Base-by-base conservation (phyloP, 495 filamentous ascomycete species). In the Endocarpon pusillum region DNA sequence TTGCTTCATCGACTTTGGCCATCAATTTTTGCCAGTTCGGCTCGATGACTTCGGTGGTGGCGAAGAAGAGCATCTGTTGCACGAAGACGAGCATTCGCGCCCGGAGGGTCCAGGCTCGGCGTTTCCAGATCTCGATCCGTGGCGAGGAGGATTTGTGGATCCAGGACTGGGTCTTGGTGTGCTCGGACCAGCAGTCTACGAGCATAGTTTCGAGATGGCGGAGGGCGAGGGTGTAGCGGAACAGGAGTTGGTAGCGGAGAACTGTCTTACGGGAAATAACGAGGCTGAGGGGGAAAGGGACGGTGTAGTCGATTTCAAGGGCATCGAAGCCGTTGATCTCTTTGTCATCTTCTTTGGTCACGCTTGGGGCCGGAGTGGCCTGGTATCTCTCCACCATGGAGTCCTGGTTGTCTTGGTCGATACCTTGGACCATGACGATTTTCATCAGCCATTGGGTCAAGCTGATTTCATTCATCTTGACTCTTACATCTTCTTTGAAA, bases 401-500 rank as follows among this genome's bases (percentile, higher is more conserved):
- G 42, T 82, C 73, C 2, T 57, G 52, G 15, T 68, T 62, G 34
- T 92, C 91, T 44, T 91, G 78, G 42, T 93, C 85, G 36, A 96
- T 78, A 15, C 89, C 89, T 1, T 79, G 84, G 38, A 94, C 89
- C 46, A 79, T 94, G 37, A 97, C 87, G 19, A 97, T 84, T 15
- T 85, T 74, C 73, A 94, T 93, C 32, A 97, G 62, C 65, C 82
- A 86, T 44, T 86, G 87, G 4, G 81, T 89, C 19, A 97, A 69
- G 12, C 80, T 77, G 34, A 87, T 71, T 43, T 94, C 84, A 54
- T 94, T 94, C 83, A 96, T 94, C 41, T 80, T 73, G 6, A 97
- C 80, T 51, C 91, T 93, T 41, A 97, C 82, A 46, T 96, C 85
- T 52, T 97, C 89, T 49, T 94, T 96, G 63, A 87, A 97, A 0